Evolutionary conservation across 2,329 filamentous ascomycete species (phyloP), one percentile per base, ranked within the genome.

Genomic region (Xylariaceae sp.): DNA sequence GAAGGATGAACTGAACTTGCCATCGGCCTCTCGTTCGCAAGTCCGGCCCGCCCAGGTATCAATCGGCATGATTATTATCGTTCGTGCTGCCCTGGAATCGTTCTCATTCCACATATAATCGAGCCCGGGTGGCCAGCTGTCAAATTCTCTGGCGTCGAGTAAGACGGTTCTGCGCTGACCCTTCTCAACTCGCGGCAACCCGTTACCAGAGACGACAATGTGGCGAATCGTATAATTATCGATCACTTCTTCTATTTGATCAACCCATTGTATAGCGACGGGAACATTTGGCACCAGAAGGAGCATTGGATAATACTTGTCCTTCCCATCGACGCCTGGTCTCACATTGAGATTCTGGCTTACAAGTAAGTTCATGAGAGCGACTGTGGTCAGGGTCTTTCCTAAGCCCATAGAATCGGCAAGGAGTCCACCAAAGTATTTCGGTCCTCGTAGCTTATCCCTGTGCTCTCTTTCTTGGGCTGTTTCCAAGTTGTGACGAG

Each of bases 351-450:
- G 38, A 4, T 24, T 32, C 18, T 59, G 53, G 2, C 38, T 42
- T 2, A 50, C 44, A 9, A 60, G 19, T 3, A 60, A 39, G 8
- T 51, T 42, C 2, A 59, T 9, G 9, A 49, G 44, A 11, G 56
- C 49, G 31, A 56, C 45, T 1, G 48, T 51, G 4, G 47, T 48
- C 3, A 60, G 37, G 1, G 56, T 60, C 39, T 60, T 60, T 2
- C 57, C 57, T 2, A 60, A 43, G 4, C 57, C 57, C 57, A 60
- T 59, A 0, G 54, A 58, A 19, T 60, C 57, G 0, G 55, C 56
- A 2, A 58, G 42, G 11, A 60, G 58, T 13, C 49, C 55, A n/a
- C 56, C 56, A 13, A 44, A 51, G 12, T 54, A 59, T 16, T 37
- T 48, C 1, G 55, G 52, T 6, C 52, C 51, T 12, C 42, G 44